These are phyloP conservation scores for Alternaria panax DNA, from an alignment of 2,329 filamentous ascomycete species.

Conservation along the genomic window DNA sequence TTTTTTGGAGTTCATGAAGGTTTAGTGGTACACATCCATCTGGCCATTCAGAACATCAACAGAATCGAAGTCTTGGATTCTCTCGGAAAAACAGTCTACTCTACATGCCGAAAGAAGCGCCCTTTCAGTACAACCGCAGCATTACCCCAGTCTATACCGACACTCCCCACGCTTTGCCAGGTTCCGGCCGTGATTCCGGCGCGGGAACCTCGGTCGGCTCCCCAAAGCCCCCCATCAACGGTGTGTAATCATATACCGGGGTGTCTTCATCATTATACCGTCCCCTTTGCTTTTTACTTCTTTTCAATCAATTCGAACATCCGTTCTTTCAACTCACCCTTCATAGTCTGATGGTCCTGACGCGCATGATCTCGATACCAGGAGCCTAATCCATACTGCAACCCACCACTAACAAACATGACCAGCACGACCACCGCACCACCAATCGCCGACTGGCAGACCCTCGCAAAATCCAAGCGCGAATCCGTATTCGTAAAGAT, in stretches of 20 bases:
- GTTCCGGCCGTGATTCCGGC: slow-evolving; percentile 3
- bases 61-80: background rate
- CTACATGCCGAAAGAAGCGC: background rate
- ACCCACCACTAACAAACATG: background rate
- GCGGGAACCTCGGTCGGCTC: slow-evolving; percentile 18
- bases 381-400: background rate
- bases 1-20: background rate
- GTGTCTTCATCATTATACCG: background rate
- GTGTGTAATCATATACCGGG: background rate
- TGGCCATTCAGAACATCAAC: background rate
- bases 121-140: background rate
- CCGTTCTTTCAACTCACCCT: background rate
- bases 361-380: background rate
- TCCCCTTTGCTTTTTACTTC: background rate
- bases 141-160: slow-evolving; percentile 3
- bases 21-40: background rate
- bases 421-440: slow-evolving; percentile 7
- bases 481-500: slow-evolving; percentile 38
- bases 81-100: background rate
- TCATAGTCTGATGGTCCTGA: background rate
- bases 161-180: slow-evolving; percentile 2
- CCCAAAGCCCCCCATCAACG: slow-evolving; percentile 8
- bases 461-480: slow-evolving; percentile 42
- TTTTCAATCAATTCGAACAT: background rate
- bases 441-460: slow-evolving; percentile 39